Evolutionary conservation across 179 eudicot genomes (phyloP), one percentile per base, ranked within the genome.

Genomic region (Silene noctiflora): DNA sequence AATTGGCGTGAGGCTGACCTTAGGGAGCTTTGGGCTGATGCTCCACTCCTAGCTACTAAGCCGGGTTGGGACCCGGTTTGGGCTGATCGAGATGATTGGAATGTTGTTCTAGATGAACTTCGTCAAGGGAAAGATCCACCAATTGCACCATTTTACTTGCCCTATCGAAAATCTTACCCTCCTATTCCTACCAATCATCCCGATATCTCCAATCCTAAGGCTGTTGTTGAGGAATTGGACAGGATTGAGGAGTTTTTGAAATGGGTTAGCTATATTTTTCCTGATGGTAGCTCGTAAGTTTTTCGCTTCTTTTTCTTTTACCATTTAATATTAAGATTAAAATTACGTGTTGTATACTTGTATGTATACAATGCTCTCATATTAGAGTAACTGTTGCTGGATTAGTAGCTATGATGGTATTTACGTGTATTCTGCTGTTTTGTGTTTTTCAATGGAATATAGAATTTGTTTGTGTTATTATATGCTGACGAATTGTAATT

Each of bases 201-300:
- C 42, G 91, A 91, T 75, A 86, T 93, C 24, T 22, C 60, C 2
- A 82, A 55, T 5, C 90, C 96, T 0, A 89, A 86, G 55, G 68
- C 87, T 0, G 91, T 87, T 8, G 79, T 93, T 75, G 96, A 93
- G 76, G 98, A 91, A 67, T 79, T 93, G 75, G 98, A 93, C 83
- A 80, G 92, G 74, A 88, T 86, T 84, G 98, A 93, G 85, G 98
- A 93, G 88, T 88, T 91, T 79, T 75, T 93, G 80, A 83, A 19
- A 12, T 93, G 98, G 98, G 91, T 88, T 71, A 93, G 98, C 96
- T 91, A 71, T 78, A 65, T 93, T 77, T 93, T 93, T 65, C 69
- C 83, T n/a, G 92, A 93, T 78, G 96, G 92, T 0, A 86, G 90
- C 85, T 77, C 92, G 96, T 93, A 84, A 89, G 98, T 86, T 31